These are phyloP conservation scores for Talaromyces proteolyticus DNA, from an alignment of 495 filamentous ascomycete genomes.

Conservation along the genomic window DNA sequence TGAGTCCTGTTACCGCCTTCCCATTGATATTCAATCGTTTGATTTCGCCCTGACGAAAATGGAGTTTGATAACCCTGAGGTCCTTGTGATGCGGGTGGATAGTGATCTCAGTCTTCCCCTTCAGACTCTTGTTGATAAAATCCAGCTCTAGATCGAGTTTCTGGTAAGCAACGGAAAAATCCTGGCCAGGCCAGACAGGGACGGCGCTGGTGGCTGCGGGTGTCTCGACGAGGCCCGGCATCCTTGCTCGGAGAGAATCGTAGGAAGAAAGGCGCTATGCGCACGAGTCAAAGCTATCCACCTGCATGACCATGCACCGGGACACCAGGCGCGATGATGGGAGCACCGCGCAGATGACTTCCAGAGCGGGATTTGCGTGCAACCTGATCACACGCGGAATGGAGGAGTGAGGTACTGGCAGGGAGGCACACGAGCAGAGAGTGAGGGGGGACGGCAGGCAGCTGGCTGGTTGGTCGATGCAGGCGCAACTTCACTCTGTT, in stretches of 20 bases:
- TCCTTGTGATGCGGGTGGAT: slow-evolving; percentile 64
- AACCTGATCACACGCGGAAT: too few species aligned
- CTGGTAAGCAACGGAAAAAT: slow-evolving; percentile 68
- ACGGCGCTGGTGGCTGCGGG: slow-evolving; percentile 14
- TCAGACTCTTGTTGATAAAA: slow-evolving; percentile 66
- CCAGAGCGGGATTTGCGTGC: too few species aligned
- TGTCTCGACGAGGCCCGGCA: slow-evolving; percentile 42
- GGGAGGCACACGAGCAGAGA: too few species aligned
- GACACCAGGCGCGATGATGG: neutral
- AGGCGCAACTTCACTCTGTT: too few species aligned
- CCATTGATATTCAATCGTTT: slow-evolving; percentile 67
- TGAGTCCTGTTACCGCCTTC: slow-evolving; percentile 45
- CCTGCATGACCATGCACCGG: slow-evolving; percentile 4
- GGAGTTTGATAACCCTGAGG: slow-evolving; percentile 64
- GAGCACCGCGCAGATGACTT: neutral
- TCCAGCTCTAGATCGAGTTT: slow-evolving; percentile 85
- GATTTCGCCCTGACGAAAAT: slow-evolving; percentile 81
- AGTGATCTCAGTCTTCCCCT: slow-evolving; percentile 74
- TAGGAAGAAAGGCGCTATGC: slow-evolving; percentile 4
- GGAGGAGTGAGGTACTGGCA: too few species aligned
- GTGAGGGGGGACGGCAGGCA: too few species aligned
- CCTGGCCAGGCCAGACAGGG: slow-evolving; percentile 30
- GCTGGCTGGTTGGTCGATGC: too few species aligned
- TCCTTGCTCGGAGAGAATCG: slow-evolving; percentile 22
- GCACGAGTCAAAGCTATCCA: slow-evolving; percentile 6